These are phyloP conservation scores for Phytophthora parvispora DNA, from an alignment of 352 stramenopile species.

Conservation along the genomic window DNA sequence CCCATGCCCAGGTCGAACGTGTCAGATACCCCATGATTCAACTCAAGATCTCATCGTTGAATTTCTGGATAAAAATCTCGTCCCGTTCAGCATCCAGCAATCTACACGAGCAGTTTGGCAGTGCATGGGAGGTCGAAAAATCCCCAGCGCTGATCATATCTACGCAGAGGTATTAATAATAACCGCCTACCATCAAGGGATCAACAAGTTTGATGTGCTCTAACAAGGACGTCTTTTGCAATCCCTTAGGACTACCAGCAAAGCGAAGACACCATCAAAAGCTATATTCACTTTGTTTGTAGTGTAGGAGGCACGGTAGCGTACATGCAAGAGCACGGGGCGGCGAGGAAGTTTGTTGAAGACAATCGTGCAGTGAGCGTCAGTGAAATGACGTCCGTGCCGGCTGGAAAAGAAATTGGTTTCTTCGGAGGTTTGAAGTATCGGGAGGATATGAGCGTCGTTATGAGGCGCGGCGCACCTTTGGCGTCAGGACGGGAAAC, in stretches of 20 bases:
- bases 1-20: background rate
- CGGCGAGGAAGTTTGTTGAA: conserved; percentile 4
- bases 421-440: background rate
- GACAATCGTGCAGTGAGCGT: background rate
- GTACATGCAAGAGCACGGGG: background rate
- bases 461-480: background rate
- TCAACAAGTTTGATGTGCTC: background rate
- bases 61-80: conserved; percentile 1
- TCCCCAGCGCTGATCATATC: background rate
- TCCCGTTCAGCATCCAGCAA: background rate
- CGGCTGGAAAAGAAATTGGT: background rate
- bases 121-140: background rate
- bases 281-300: background rate
- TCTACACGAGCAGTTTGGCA: background rate
- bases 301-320: background rate
- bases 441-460: background rate
- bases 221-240: background rate
- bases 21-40: background rate
- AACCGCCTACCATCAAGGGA: background rate
- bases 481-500: conserved; percentile 3
- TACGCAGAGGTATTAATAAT: background rate
- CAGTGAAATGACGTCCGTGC: background rate
- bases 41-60: background rate
- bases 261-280: background rate
- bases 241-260: background rate